Conservation (phyloP, 139 green algal genomes). For the Bryopsis sp. region DNA sequence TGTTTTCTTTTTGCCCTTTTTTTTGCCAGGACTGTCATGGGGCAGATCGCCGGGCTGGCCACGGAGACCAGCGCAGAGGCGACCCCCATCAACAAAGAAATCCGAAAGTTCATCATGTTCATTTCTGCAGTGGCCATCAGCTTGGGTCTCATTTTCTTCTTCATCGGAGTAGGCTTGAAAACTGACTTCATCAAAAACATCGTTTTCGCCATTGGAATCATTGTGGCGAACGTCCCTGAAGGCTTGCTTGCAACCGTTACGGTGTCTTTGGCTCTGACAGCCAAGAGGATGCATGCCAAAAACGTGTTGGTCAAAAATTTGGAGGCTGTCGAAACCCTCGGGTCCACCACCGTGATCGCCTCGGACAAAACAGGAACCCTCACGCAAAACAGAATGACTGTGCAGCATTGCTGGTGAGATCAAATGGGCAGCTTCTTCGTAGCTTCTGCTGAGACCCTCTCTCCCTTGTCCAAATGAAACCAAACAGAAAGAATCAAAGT, state of each 20-base stretch:
- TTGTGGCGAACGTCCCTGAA: slow-evolving; percentile 35
- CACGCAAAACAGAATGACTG: slow-evolving; percentile 42
- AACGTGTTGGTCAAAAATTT: slow-evolving; percentile 40
- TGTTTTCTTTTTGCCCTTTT: too few species aligned
- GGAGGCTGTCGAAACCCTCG: slow-evolving; percentile 36
- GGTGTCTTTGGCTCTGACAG: slow-evolving; percentile 32
- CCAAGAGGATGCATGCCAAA: slow-evolving; percentile 33
- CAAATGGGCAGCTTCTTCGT: too few species aligned
- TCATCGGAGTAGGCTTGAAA: slow-evolving; percentile 19
- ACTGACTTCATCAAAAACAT: slow-evolving; percentile 19
- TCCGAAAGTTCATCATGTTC: slow-evolving; percentile 33
- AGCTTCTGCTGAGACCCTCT: too few species aligned
- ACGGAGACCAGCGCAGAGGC: slow-evolving; percentile 25
- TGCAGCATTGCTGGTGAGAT: slow-evolving; percentile 44
- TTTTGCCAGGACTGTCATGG: slow-evolving; percentile 19
- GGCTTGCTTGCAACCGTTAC: slow-evolving; percentile 34
- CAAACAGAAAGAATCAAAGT: too few species aligned
- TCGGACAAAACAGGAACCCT: slow-evolving; percentile 42
- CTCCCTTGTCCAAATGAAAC: too few species aligned
- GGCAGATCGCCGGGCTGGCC: slow-evolving; percentile 29
- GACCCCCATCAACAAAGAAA: slow-evolving; percentile 29
- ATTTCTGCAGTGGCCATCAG: slow-evolving; percentile 30
- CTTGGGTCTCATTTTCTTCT: slow-evolving; percentile 28
- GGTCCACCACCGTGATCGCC: slow-evolving; percentile 34
- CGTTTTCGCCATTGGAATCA: slow-evolving; percentile 31